Base-by-base conservation (phyloP, 2,329 filamentous ascomycete genomes). In the Harringtonia aguacate region DNA sequence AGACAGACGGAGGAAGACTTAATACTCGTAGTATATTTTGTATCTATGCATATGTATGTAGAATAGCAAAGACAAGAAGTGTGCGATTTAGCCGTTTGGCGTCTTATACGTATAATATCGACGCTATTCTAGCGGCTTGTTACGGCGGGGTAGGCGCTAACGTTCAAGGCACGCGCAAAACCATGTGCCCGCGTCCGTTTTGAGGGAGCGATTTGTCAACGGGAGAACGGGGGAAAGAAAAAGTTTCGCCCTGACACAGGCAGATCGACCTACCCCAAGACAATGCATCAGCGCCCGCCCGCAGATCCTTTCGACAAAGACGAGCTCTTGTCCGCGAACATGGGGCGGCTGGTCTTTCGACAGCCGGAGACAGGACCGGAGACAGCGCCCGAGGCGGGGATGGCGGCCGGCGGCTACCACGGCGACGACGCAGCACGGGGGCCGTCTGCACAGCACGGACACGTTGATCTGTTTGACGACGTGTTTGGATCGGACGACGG, bases 231-330 rank as follows among this genome's bases (percentile, higher is more conserved):
- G 10, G 10, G 7, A 6, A 27, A 27, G n/a, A n/a, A 27, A 27
- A 27, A 27, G 24, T 27, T 27, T 27, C 24, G 6, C 24, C 24
- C 24, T 27, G 7, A 27, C 24, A 10, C 6, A 10, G 10, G 10
- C 24, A 6, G 10, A 27, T 27, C 24, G 24, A n/a, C n/a, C n/a
- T n/a, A n/a, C n/a, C n/a, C 24, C 24, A 27, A 27, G 24, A 41
- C 33, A 17, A 53, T 53, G 51, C 51, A 52, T 42, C 50, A 51
- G 27, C 47, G 50, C 6, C 47, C 46, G 15, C 47, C 47, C 10
- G 43, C 40, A 4, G 46, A 50, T 31, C 41, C 42, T 8, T 21
- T 38, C 30, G 41, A 44, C 44, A 45, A 42, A 37, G 45, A 52
- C 44, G 48, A 47, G 35, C 34, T 48, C 8, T 18, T 33, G 36